phyloP scores from a whole-genome alignment of 768 basidiomycete genomes.

The Boletus sp. region DNA sequence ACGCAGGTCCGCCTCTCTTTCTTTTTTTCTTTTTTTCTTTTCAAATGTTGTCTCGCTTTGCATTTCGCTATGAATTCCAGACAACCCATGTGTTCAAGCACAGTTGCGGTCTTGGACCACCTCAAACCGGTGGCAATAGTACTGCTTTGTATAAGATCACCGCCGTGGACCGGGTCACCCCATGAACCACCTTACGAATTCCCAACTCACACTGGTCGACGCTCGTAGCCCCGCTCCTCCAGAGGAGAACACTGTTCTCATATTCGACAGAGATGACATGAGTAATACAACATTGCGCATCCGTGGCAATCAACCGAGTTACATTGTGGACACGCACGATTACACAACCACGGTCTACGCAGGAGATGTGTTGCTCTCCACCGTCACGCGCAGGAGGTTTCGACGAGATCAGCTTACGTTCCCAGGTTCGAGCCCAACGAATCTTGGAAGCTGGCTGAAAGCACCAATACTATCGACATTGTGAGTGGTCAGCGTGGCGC shows the following conservation, averaged over 20 bases:
- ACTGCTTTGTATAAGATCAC: background rate
- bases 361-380: conserved; percentile 4
- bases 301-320: conserved; percentile 1
- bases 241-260: background rate
- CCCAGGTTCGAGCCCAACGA: conserved; percentile 7
- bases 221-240: background rate
- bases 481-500: conserved; percentile 8
- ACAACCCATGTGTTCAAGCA: background rate
- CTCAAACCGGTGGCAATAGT: background rate
- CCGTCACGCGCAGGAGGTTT: conserved; percentile 10
- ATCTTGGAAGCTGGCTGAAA: conserved; percentile 14
- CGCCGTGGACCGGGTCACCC: no score
- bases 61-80: background rate
- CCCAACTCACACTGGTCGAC: conserved; percentile 19
- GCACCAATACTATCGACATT: background rate
- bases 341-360: conserved; percentile 6
- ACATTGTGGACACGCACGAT: conserved; percentile 6
- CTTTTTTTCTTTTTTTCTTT: no score
- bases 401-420: conserved; percentile 13
- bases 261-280: conserved; percentile 15
- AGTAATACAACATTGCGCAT: conserved; percentile 6
- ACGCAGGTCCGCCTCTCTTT: background rate
- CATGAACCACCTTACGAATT: conserved; percentile 5
- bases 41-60: background rate
- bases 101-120: background rate